Conservation (phyloP, 352 stramenopile species). For the Phytophthora sojae region DNA sequence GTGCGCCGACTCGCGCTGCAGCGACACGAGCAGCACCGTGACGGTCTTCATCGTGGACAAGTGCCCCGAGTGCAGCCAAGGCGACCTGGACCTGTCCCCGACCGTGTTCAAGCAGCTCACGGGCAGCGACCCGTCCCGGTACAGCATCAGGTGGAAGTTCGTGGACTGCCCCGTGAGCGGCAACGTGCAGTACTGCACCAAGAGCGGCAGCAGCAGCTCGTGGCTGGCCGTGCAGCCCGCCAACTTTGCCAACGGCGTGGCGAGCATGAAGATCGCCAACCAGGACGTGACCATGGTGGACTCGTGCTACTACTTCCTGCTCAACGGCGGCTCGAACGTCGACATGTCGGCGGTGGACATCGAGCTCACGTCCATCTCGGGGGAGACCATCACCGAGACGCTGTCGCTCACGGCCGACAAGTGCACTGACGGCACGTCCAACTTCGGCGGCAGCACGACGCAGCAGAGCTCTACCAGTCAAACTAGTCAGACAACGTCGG, state of each 20-base stretch:
- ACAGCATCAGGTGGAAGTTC: conserved; percentile 61
- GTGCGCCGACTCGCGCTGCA: conserved; percentile 59
- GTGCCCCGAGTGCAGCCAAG: conserved; percentile 70
- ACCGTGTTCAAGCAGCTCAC: conserved; percentile 57
- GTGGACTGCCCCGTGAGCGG: conserved; percentile 53
- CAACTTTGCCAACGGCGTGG: conserved; percentile 48
- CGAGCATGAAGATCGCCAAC: conserved; percentile 49
- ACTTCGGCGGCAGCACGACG: conserved; percentile 26
- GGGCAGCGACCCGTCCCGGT: conserved; percentile 44
- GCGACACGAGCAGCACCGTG: conserved; percentile 44
- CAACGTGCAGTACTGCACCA: conserved; percentile 62
- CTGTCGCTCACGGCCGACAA: conserved; percentile 47
- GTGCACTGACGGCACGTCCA: conserved; percentile 50
- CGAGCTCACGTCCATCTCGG: conserved; percentile 57
- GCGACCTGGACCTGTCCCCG: conserved; percentile 64
- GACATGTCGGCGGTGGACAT: conserved; percentile 51
- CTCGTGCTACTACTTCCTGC: conserved; percentile 73
- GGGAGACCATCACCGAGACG: conserved; percentile 61
- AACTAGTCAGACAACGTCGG: not conserved
- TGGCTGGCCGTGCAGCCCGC: conserved; percentile 57
- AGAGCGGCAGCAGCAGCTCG: conserved; percentile 53
- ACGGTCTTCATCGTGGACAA: conserved; percentile 71
- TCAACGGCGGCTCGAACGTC: conserved; percentile 40
- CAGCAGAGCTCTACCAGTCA: conserved; percentile 15
- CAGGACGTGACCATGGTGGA: conserved; percentile 72